Conservation (phyloP, 345 rosid species). For the Eucalyptus pumila region DNA sequence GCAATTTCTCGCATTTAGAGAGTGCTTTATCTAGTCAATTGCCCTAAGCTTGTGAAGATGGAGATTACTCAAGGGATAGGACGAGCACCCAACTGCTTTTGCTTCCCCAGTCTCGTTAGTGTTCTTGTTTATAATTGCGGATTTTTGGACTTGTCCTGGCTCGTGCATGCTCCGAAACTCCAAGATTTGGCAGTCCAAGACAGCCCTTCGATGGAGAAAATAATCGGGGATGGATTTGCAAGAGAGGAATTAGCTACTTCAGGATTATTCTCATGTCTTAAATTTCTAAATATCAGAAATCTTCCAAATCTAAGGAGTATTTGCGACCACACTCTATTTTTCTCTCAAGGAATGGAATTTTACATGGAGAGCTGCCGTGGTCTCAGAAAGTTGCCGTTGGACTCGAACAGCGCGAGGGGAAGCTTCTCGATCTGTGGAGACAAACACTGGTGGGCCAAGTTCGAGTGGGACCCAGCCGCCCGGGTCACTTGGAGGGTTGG, state of each 20-base stretch:
- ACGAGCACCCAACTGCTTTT: background rate
- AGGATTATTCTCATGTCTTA: too few relatives aligned
- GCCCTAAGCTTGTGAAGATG: background rate
- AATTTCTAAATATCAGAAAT: accelerated
- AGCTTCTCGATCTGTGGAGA: accelerated
- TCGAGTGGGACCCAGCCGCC: too few relatives aligned
- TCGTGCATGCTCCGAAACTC: background rate
- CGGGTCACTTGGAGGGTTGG: too few relatives aligned
- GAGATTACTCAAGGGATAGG: background rate
- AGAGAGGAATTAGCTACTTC: background rate
- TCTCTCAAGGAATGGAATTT: accelerated
- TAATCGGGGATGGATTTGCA: background rate
- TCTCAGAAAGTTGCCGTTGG: too few relatives aligned
- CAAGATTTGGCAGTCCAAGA: accelerated
- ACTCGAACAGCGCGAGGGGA: too few relatives aligned
- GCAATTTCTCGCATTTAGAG: too few relatives aligned
- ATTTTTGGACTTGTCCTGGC: background rate
- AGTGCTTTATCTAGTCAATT: accelerated
- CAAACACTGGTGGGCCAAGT: accelerated
- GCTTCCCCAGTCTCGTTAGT: accelerated
- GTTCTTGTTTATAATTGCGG: accelerated
- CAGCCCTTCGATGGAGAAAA: accelerated
- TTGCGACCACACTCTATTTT: too few relatives aligned
- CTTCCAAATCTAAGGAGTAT: too few relatives aligned
- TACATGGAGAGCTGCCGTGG: accelerated